phyloP scores from a whole-genome alignment of 1,284 basidiomycete species.

The Fereydounia khargensis region DNA sequence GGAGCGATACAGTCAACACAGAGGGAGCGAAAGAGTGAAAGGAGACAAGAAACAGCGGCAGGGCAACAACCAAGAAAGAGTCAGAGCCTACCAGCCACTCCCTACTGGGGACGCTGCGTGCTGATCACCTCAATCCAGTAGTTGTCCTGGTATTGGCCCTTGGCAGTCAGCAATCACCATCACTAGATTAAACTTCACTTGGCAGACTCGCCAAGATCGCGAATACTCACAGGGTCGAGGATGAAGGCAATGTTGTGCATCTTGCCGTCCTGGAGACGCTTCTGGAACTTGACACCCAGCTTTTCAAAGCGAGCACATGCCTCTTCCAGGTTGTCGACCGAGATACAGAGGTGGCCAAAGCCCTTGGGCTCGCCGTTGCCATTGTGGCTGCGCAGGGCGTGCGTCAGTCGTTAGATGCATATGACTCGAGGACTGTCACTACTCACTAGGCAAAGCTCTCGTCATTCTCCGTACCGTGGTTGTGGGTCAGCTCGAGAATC shows the following conservation, averaged over 20 bases:
- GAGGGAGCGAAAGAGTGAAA: no score
- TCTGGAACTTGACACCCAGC: slow-evolving; percentile 82
- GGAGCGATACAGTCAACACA: no score
- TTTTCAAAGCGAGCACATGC: slow-evolving; percentile 81
- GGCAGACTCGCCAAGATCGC: slow-evolving; percentile 36
- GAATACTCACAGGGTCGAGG: slow-evolving; percentile 67
- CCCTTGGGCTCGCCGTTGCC: slow-evolving; percentile 52
- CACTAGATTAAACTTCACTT: no score
- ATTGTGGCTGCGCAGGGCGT: slow-evolving; percentile 35
- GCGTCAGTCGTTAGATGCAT: neutral
- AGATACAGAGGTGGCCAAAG: slow-evolving; percentile 68
- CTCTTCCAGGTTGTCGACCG: slow-evolving; percentile 76
- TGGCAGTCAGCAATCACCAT: no score
- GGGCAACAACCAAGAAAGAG: no score
- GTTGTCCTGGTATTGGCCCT: slow-evolving; percentile 40
- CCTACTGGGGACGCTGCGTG: slow-evolving; percentile 26
- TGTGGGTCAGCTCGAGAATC: slow-evolving; percentile 40
- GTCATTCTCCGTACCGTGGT: slow-evolving; percentile 56
- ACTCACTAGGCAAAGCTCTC: slow-evolving; percentile 27
- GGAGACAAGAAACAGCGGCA: no score
- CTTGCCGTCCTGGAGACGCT: slow-evolving; percentile 77
- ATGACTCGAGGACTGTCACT: neutral
- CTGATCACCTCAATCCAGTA: slow-evolving; percentile 64
- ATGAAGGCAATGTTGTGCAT: slow-evolving; percentile 84
- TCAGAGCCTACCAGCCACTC: no score